These are phyloP conservation scores for Aspergillus unguis DNA, from an alignment of 2,329 filamentous ascomycete genomes.

Conservation along the genomic window DNA sequence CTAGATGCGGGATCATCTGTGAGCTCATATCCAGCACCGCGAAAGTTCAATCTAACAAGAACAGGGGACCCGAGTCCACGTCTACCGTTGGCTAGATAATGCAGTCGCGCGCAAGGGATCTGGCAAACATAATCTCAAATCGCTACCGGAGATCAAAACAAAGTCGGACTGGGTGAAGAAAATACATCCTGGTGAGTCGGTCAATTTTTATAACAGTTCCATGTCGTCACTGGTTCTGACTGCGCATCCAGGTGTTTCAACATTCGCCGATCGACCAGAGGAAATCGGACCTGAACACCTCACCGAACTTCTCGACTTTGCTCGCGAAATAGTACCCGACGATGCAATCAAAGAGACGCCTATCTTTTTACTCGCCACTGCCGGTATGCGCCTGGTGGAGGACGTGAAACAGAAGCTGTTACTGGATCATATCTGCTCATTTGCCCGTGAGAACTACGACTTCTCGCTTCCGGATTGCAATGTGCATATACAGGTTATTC, in stretches of 20 bases:
- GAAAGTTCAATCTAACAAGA: conserved; percentile 5
- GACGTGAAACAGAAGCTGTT: conserved; percentile 68
- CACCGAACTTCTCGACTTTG: conserved; percentile 74
- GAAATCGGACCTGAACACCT: conserved; percentile 80
- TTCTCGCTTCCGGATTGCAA: conserved; percentile 89
- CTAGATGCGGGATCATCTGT: conserved; percentile 94
- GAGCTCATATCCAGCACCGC: conserved; percentile 25
- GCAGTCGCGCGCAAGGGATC: conserved; percentile 63
- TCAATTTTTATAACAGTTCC: not conserved
- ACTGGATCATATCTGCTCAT: conserved; percentile 75
- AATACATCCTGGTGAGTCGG: conserved; percentile 71
- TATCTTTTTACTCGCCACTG: conserved; percentile 91
- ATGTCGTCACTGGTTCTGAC: not conserved
- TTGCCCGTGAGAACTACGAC: conserved; percentile 69
- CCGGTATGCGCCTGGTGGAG: conserved; percentile 85
- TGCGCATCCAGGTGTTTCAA: conserved; percentile 63
- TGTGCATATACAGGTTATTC: conserved; percentile 87
- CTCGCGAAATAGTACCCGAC: conserved; percentile 70
- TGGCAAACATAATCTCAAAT: conserved; percentile 58
- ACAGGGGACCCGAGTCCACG: conserved; percentile 80
- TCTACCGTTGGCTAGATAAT: conserved; percentile 89
- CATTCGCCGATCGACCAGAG: conserved; percentile 74
- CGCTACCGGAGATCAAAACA: conserved; percentile 75
- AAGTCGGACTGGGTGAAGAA: conserved; percentile 90
- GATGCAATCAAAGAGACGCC: conserved; percentile 79